phyloP scores from a whole-genome alignment of 331 rosid genomes.

The Cydonia oblonga region DNA sequence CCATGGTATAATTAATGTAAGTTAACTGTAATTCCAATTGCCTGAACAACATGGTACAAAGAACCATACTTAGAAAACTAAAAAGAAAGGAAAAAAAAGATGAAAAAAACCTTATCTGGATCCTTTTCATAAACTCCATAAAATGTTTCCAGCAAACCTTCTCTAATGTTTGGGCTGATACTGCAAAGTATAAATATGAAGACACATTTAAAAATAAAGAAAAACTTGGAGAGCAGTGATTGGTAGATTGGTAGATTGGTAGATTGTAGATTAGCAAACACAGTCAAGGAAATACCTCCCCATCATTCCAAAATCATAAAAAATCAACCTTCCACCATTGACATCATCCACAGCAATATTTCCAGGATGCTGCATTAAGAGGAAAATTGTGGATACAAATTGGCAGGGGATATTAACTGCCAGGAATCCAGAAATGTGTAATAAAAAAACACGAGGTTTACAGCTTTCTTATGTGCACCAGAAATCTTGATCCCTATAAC shows the following conservation, averaged over 20 bases:
- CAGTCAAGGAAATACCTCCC: slow-evolving; percentile 61
- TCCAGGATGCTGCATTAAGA: slow-evolving; percentile 82
- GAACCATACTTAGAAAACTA: background rate
- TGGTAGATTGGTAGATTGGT: background rate
- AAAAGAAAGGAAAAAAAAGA: background rate
- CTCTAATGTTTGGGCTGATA: slow-evolving; percentile 87
- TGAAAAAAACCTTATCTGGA: slow-evolving; percentile 72
- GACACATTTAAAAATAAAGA: background rate
- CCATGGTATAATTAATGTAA: background rate
- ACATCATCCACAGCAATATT: slow-evolving; percentile 98
- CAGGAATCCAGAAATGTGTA: background rate
- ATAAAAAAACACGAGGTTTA: slow-evolving; percentile 3
- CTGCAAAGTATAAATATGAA: slow-evolving; percentile 36
- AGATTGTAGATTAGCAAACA: background rate
- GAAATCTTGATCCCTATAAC: background rate
- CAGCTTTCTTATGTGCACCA: background rate
- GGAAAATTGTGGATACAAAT: slow-evolving; percentile 1
- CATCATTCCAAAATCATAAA: slow-evolving; percentile 99
- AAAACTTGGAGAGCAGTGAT: background rate
- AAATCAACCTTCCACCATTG: slow-evolving; percentile 98
- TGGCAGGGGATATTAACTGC: background rate
- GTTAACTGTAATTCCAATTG: background rate
- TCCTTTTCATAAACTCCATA: slow-evolving; percentile 93
- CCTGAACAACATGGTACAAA: background rate
- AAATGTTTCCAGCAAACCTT: slow-evolving; percentile 86